A percentile compares a stretch with the other conserved stretches of the same genome.
Evolutionary conservation across 2,329 filamentous ascomycete species (phyloP).

Genomic region (Geosmithia flava): DNA sequence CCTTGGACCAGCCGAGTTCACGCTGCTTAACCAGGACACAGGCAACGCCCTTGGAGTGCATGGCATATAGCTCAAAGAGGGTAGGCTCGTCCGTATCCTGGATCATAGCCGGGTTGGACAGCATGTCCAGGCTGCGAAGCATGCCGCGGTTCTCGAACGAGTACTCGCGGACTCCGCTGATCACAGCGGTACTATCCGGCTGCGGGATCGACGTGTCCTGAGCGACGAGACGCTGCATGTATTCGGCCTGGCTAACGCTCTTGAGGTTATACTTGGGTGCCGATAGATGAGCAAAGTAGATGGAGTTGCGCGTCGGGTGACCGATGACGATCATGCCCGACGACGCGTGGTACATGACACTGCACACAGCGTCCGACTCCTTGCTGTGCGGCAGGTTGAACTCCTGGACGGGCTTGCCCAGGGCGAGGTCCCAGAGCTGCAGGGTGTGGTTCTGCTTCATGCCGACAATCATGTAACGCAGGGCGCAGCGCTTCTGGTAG

Average conservation of each 20-base stretch:
- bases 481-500: slow-evolving; percentile 77
- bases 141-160: slow-evolving; percentile 79
- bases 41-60: slow-evolving; percentile 96
- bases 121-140: slow-evolving; percentile 80
- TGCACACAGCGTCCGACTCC: slow-evolving; percentile 96
- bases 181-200: slow-evolving; percentile 90
- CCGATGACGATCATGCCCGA: slow-evolving; percentile 92
- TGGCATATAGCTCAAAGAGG: slow-evolving; percentile 89
- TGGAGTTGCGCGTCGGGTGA: slow-evolving; percentile 90
- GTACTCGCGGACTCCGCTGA: slow-evolving; percentile 93
- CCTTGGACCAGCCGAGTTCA: slow-evolving; percentile 82
- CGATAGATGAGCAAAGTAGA: slow-evolving; percentile 94
- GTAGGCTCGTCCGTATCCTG: slow-evolving; percentile 56
- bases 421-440: slow-evolving; percentile 93
- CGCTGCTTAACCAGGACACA: slow-evolving; percentile 75
- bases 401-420: slow-evolving; percentile 93
- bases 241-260: slow-evolving; percentile 76
- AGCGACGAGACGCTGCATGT: slow-evolving; percentile 64
- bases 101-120: slow-evolving; percentile 56
- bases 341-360: slow-evolving; percentile 82
- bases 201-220: slow-evolving; percentile 64
- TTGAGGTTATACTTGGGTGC: slow-evolving; percentile 83
- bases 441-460: slow-evolving; percentile 99
- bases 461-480: slow-evolving; percentile 92
- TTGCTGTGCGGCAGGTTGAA: slow-evolving; percentile 93